Conservation (phyloP, 768 basidiomycete genomes). For the Russula sp. region DNA sequence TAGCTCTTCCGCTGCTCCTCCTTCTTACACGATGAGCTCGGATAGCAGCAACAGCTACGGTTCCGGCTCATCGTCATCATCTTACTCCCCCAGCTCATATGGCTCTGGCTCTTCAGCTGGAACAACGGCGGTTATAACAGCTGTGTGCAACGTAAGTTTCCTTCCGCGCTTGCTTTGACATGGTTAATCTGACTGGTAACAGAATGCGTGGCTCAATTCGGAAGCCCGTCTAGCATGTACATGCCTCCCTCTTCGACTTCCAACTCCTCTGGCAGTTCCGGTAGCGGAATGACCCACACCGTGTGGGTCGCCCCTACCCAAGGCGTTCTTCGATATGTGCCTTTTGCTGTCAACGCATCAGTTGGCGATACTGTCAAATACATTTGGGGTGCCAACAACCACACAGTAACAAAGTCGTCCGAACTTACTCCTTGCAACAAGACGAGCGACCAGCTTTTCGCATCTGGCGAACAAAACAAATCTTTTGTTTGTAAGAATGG, state of each 20-base stretch:
- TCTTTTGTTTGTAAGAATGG: slow-evolving; percentile 52
- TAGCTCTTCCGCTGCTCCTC: not conserved
- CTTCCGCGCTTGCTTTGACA: slow-evolving; percentile 3
- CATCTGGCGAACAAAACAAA: slow-evolving; percentile 61
- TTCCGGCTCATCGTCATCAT: not conserved
- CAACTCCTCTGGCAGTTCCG: slow-evolving; percentile 36
- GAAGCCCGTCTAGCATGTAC: slow-evolving; percentile 37
- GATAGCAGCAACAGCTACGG: not conserved
- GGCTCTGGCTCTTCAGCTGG: slow-evolving; percentile 64
- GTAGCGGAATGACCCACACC: slow-evolving; percentile 62
- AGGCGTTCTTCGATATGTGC: slow-evolving; percentile 72
- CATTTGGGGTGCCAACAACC: slow-evolving; percentile 74
- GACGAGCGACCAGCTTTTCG: slow-evolving; percentile 54
- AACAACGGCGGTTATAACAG: slow-evolving; percentile 55
- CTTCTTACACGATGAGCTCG: slow-evolving; percentile 38
- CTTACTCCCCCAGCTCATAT: slow-evolving; percentile 36
- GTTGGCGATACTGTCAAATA: slow-evolving; percentile 75
- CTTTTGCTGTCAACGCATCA: slow-evolving; percentile 71
- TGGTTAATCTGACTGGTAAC: not conserved
- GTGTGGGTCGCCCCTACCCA: slow-evolving; percentile 75
- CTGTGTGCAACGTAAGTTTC: slow-evolving; percentile 67
- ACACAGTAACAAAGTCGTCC: slow-evolving; percentile 82
- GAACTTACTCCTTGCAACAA: slow-evolving; percentile 70
- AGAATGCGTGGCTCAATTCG: slow-evolving; percentile 66
- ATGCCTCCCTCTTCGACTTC: slow-evolving; percentile 34